phyloP scores from a whole-genome alignment of 2,329 filamentous ascomycete species.

The Paraconiothyrium sp. region DNA sequence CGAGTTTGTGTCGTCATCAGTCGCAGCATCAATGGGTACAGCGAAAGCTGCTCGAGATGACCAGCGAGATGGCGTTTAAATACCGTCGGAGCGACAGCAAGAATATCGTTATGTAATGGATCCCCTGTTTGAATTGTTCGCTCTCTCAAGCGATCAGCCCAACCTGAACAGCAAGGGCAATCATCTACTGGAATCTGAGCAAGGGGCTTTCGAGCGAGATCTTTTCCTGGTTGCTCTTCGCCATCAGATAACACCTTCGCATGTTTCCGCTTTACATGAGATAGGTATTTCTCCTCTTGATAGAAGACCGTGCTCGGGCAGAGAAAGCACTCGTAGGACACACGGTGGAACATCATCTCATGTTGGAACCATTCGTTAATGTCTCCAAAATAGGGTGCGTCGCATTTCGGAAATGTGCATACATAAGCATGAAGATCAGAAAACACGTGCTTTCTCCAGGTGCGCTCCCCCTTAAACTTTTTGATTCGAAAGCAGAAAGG shows the following conservation, averaged over 20 bases:
- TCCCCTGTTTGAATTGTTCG: background rate
- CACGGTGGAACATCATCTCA: constrained; percentile 29
- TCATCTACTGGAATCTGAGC: constrained; percentile 21
- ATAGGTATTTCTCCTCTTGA: constrained; percentile 14
- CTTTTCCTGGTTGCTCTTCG: too few species aligned
- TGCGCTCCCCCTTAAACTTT: constrained; percentile 22
- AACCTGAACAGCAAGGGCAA: constrained; percentile 30
- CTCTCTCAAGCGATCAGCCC: constrained; percentile 16
- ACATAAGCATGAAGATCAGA: constrained; percentile 30
- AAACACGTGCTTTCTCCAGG: constrained; percentile 28
- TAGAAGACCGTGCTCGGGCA: constrained; percentile 11
- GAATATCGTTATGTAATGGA: background rate
- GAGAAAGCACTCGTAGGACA: constrained; percentile 21
- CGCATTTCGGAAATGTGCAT: constrained; percentile 28
- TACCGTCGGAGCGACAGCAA: constrained; percentile 16
- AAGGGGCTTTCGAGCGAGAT: too few species aligned
- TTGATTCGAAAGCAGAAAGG: constrained; percentile 28
- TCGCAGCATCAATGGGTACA: constrained; percentile 12
- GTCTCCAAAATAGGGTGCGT: constrained; percentile 21
- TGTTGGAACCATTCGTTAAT: constrained; percentile 31
- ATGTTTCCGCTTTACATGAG: constrained; percentile 23
- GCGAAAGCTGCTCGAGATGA: constrained; percentile 31
- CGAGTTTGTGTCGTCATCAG: constrained; percentile 16
- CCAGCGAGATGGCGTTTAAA: constrained; percentile 31
- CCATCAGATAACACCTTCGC: constrained; percentile 3